Conservation (phyloP, 2,329 filamentous ascomycete genomes). For the Pseudogymnoascus sp. region DNA sequence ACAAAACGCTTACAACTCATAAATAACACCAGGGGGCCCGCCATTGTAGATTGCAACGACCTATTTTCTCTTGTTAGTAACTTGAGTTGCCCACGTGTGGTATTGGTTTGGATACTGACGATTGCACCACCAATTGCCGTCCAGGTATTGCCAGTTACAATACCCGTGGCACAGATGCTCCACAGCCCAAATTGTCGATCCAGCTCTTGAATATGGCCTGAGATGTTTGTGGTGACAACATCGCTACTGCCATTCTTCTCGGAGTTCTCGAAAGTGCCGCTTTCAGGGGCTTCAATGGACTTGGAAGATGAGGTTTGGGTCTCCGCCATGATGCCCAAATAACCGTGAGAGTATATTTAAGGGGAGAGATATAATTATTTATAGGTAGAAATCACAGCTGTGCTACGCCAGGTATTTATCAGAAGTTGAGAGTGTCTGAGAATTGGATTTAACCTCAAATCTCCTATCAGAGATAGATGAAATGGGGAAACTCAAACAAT, state of each 20-base stretch:
- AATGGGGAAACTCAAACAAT: not conserved
- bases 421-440: not conserved
- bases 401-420: not conserved
- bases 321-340: not conserved
- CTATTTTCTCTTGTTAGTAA: not conserved
- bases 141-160: slow-evolving; percentile 41
- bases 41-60: slow-evolving; percentile 51
- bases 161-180: slow-evolving; percentile 41
- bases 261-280: not conserved
- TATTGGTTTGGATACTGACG: slow-evolving; percentile 27
- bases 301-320: not conserved
- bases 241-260: slow-evolving; percentile 16
- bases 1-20: slow-evolving; percentile 43
- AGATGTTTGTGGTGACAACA: slow-evolving; percentile 37
- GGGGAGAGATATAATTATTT: not conserved
- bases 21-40: slow-evolving; percentile 55
- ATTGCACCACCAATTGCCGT: slow-evolving; percentile 41
- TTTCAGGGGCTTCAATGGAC: not conserved
- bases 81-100: not conserved
- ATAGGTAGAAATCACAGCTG: not conserved
- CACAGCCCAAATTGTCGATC: slow-evolving; percentile 44
- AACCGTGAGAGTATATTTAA: not conserved
- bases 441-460: not conserved
- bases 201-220: slow-evolving; percentile 46
- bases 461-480: not conserved